Conservation (phyloP, 2,329 filamentous ascomycete genomes). For the Colletotrichum viniferum region DNA sequence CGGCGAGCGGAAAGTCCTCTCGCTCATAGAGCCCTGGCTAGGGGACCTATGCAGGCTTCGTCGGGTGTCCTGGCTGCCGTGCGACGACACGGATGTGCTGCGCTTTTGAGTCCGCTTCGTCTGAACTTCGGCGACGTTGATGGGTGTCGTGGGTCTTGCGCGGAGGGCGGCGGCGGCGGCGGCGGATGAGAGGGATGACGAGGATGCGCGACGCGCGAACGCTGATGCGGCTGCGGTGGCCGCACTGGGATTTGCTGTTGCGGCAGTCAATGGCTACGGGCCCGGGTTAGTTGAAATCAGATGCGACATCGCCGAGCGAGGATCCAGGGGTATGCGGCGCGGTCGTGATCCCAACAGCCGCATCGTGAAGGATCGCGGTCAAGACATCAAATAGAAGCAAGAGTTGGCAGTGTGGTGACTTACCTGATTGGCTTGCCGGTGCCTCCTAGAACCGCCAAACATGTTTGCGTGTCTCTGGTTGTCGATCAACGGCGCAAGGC, state of each 20-base stretch:
- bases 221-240: conserved; percentile 82
- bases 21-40: conserved; percentile 84
- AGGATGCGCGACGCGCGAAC: conserved; percentile 72
- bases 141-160: conserved; percentile 78
- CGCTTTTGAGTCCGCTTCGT: conserved; percentile 84
- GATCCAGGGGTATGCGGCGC: not conserved
- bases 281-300: conserved; percentile 9
- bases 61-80: conserved; percentile 51
- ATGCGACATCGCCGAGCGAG: conserved; percentile 23
- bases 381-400: not conserved
- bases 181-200: conserved; percentile 75
- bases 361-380: not conserved
- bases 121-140: conserved; percentile 79
- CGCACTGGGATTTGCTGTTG: conserved; percentile 73
- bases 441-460: conserved; percentile 57
- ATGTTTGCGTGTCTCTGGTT: conserved; percentile 37
- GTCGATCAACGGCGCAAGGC: conserved; percentile 24
- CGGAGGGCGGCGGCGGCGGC: conserved; percentile 86
- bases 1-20: conserved; percentile 83
- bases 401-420: not conserved
- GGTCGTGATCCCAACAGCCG: not conserved
- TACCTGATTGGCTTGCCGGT: conserved; percentile 54
- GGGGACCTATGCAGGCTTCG: conserved; percentile 64
- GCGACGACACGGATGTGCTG: conserved; percentile 73
- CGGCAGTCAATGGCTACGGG: conserved; percentile 64